These are phyloP conservation scores for Plantago elongata DNA, from an alignment of 257 asterid genomes.

Conservation along the genomic window DNA sequence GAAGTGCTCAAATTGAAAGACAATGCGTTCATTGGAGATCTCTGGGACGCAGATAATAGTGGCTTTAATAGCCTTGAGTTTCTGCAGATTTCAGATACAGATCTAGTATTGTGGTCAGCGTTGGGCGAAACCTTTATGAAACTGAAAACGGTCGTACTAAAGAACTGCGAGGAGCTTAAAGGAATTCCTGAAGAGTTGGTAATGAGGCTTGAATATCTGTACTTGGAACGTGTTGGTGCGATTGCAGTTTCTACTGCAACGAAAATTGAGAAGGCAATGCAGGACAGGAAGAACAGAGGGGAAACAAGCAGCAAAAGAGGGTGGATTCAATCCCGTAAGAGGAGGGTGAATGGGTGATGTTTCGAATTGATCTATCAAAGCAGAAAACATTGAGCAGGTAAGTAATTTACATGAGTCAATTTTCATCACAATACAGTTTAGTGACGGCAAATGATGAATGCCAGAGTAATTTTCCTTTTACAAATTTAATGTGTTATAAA, in stretches of 20 bases:
- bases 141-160: neutral
- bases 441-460: too few species aligned
- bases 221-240: neutral
- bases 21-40: neutral
- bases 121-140: neutral
- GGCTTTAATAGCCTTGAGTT: neutral
- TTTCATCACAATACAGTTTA: too few species aligned
- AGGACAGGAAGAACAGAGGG: neutral
- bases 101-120: neutral
- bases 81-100: neutral
- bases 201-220: neutral
- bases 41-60: neutral
- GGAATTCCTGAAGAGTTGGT: neutral
- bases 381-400: too few species aligned
- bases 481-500: too few species aligned
- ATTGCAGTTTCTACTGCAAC: neutral
- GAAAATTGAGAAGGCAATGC: neutral
- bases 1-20: constrained; percentile 7
- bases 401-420: too few species aligned
- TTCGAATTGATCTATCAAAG: too few species aligned
- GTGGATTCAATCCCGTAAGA: neutral
- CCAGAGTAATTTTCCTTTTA: too few species aligned
- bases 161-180: neutral
- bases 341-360: too few species aligned
- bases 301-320: too few species aligned